A percentile compares a stretch with the other conserved stretches of the same genome.
These are phyloP conservation scores for Xylaria sp. DNA, from an alignment of 2,329 filamentous ascomycete genomes.

Conservation along the genomic window DNA sequence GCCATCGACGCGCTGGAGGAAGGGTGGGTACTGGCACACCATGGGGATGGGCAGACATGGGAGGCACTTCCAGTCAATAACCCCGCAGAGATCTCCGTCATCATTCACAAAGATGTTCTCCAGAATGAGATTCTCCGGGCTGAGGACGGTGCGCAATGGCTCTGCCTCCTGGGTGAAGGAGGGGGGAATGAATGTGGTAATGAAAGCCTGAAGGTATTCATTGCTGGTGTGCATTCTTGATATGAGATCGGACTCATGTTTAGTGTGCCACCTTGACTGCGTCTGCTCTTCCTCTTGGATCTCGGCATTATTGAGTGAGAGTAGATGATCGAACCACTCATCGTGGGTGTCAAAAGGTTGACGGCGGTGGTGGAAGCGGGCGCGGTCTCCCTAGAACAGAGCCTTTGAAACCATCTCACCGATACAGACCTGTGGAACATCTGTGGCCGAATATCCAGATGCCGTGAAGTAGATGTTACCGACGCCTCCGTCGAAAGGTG, in stretches of 20 bases:
- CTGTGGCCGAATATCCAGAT: background rate
- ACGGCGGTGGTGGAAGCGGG: constrained; percentile 11
- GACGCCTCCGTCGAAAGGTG: constrained; percentile 24
- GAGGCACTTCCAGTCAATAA: constrained; percentile 35
- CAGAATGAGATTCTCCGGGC: constrained; percentile 30
- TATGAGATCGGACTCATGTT: no score
- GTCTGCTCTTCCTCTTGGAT: constrained; percentile 3
- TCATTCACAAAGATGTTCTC: constrained; percentile 35
- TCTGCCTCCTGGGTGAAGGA: background rate
- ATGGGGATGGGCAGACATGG: constrained; percentile 30
- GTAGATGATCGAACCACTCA: constrained; percentile 23
- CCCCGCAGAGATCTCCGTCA: constrained; percentile 27
- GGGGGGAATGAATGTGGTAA: no score
- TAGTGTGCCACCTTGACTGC: no score
- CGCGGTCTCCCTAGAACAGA: constrained; percentile 30
- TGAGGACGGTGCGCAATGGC: constrained; percentile 26
- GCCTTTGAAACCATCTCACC: constrained; percentile 27
- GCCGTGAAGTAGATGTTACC: constrained; percentile 28
- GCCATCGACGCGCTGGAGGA: constrained; percentile 23
- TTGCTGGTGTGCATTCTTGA: no score
- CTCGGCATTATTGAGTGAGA: constrained; percentile 10
- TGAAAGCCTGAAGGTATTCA: no score
- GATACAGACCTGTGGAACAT: constrained; percentile 19
- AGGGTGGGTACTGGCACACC: constrained; percentile 30
- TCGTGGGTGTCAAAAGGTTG: constrained; percentile 21